Percentiles rank a stretch among this genome's conserved stretches.
These are phyloP conservation scores for Lathyrus oleraceus DNA, from an alignment of 306 rosid species.

Conservation along the genomic window DNA sequence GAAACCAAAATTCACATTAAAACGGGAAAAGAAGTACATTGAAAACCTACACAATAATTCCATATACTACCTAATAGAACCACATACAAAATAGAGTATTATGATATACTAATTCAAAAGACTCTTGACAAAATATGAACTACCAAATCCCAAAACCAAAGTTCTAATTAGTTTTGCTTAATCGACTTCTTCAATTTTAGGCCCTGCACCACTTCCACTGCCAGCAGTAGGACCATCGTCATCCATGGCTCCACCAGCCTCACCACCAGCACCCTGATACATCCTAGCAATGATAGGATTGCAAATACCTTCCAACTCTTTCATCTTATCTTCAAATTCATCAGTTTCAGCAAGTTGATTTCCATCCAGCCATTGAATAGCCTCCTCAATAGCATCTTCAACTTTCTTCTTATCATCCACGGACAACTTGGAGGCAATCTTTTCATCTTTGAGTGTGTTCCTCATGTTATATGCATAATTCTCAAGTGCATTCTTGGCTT, in stretches of 20 bases:
- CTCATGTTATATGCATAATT: conserved; percentile 62
- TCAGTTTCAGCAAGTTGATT: conserved; percentile 59
- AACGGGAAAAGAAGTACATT: not conserved
- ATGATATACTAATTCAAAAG: not conserved
- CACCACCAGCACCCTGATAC: conserved; percentile 56
- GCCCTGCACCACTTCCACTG: conserved; percentile 52
- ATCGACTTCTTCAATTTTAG: conserved; percentile 61
- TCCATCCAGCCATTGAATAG: conserved; percentile 57
- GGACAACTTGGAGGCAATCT: conserved; percentile 53
- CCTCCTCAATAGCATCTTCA: conserved; percentile 57
- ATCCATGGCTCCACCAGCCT: conserved; percentile 52
- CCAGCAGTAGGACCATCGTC: conserved; percentile 51
- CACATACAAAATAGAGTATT: not conserved
- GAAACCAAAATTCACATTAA: not conserved
- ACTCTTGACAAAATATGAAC: not conserved
- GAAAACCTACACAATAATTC: not conserved
- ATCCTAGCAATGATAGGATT: conserved; percentile 61
- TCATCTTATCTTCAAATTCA: conserved; percentile 56
- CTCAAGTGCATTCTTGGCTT: conserved; percentile 54
- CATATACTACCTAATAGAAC: not conserved
- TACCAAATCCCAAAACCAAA: not conserved
- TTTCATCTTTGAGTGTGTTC: conserved; percentile 58
- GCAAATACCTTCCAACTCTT: conserved; percentile 59
- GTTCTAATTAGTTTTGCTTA: conserved; percentile 21
- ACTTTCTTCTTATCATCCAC: conserved; percentile 60